These are phyloP conservation scores for Cutaneotrichosporon sp. DNA, from an alignment of 1,284 basidiomycete species.

Conservation along the genomic window DNA sequence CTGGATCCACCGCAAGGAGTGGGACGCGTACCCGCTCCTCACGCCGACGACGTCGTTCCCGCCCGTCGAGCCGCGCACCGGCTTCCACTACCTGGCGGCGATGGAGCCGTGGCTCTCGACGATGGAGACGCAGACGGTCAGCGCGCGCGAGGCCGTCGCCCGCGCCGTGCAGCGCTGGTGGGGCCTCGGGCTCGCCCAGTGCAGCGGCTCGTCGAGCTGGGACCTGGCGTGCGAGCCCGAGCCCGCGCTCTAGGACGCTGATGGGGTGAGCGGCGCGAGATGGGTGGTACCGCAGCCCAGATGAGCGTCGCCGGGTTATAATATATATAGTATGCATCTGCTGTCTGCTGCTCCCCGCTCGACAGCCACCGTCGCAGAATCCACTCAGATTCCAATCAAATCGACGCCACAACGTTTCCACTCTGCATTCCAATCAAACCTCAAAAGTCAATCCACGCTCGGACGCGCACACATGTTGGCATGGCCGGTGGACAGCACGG, in stretches of 20 bases:
- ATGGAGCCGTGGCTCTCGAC: conserved; percentile 71
- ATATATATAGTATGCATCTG: neutral
- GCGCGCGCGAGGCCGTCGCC: conserved; percentile 80
- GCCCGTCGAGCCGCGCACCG: conserved; percentile 70
- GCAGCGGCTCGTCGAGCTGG: conserved; percentile 41
- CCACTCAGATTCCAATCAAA: conserved; percentile 2
- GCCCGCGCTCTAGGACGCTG: neutral
- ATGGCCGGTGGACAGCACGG: no score
- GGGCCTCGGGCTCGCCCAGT: conserved; percentile 47
- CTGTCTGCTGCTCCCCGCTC: no score
- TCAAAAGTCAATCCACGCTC: neutral
- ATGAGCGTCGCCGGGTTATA: neutral
- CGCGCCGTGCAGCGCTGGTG: conserved; percentile 69
- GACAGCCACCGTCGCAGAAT: neutral
- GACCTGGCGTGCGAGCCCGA: conserved; percentile 45
- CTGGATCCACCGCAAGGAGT: conserved; percentile 83
- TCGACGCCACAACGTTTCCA: neutral
- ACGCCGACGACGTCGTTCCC: conserved; percentile 70
- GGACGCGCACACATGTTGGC: neutral
- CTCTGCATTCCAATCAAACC: neutral
- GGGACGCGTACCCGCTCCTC: conserved; percentile 58
- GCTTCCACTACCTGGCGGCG: conserved; percentile 84
- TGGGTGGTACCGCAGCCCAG: no score
- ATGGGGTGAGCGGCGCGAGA: no score
- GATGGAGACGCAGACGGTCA: conserved; percentile 89